A percentile compares a stretch with the other conserved stretches of the same genome.
These are phyloP conservation scores for Fusarium fracticaudum DNA, from an alignment of 2,329 filamentous ascomycete genomes.

Conservation along the genomic window DNA sequence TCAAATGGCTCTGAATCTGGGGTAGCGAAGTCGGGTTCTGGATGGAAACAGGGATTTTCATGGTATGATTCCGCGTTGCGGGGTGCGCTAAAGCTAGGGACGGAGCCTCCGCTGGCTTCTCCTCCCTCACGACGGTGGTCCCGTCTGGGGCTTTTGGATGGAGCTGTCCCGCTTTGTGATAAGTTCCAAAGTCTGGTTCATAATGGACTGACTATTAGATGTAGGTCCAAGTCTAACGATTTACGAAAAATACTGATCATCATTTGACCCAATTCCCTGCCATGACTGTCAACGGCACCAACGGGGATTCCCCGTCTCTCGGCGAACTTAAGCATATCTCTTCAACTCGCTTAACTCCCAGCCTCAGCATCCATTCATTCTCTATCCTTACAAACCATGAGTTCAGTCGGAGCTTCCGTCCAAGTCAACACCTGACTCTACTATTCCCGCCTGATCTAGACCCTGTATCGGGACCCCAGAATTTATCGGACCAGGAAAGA, in stretches of 20 bases:
- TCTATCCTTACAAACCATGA: not conserved
- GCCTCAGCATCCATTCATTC: conserved; percentile 5
- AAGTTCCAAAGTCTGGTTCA: not conserved
- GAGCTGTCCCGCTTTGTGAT: not conserved
- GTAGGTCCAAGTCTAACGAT: not conserved
- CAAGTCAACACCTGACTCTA: conserved; percentile 5
- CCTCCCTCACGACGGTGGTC: not conserved
- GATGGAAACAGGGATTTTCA: not conserved
- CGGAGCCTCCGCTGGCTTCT: conserved; percentile 7
- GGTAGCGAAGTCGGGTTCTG: not conserved
- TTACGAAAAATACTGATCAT: not conserved
- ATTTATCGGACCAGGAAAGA: not conserved
- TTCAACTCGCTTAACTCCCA: conserved; percentile 9
- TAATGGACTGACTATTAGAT: conserved; percentile 4
- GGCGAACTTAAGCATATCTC: conserved; percentile 3
- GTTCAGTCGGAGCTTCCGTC: not conserved
- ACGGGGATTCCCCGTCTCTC: not conserved
- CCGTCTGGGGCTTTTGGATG: not conserved
- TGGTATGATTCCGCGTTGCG: conserved; percentile 8
- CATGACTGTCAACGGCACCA: not conserved
- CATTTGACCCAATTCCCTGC: not conserved
- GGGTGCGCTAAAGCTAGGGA: not conserved
- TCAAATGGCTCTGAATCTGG: conserved; percentile 4
- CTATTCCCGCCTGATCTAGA: conserved; percentile 14
- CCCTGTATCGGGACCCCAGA: conserved; percentile 9